Base-by-base conservation (phyloP, 2,329 filamentous ascomycete genomes). In the Iodosphaeria phyllophila region DNA sequence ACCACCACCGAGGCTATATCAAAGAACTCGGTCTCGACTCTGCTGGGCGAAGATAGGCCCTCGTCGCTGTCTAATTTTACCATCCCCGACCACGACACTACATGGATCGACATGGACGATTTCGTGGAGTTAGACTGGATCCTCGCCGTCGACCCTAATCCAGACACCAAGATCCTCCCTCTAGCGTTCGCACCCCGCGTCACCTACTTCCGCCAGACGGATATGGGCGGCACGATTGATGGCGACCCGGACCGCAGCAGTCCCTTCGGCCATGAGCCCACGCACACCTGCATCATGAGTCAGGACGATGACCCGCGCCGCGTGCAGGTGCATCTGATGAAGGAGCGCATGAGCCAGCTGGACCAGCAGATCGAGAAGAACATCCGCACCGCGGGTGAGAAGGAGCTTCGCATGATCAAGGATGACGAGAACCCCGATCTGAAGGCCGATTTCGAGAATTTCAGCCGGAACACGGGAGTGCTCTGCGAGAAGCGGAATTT, bases 41-140 rank as follows among this genome's bases (percentile, higher is more conserved):
- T 67, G 26, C 53, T 63, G 23, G 51, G 62, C 25, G 64, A 69
- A 14, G 52, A 54, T 4, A 61, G 64, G 6, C 64, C 64, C 6
- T 66, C 66, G 3, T 75, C 86, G 43, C 58, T 92, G 24, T 92
- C 84, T 1, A 74, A 76, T 26, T 98, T 98, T 44, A 86, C 74
- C 0, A 98, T 98, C 24, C 86, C 89, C 0, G 89, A 98, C 45
- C 79, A 91, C 27, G 89, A 98, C 41, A 73, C 83, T 36, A 83
- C 75, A 28, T 98, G 89, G 89, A 84, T 98, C 33, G 89, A 98
- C 42, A 95, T 98, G 83, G 89, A 98, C 43, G 89, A 98, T 45
- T 98, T 98, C 49, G 84, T 98, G 16, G 89, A 98, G 47, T 56
- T 98, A 13, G 91, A 93, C 44, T 95, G 86, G 86, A 84, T 92